Evolutionary conservation across 345 rosid species (phyloP).

Genomic region (Citrus inodora): DNA sequence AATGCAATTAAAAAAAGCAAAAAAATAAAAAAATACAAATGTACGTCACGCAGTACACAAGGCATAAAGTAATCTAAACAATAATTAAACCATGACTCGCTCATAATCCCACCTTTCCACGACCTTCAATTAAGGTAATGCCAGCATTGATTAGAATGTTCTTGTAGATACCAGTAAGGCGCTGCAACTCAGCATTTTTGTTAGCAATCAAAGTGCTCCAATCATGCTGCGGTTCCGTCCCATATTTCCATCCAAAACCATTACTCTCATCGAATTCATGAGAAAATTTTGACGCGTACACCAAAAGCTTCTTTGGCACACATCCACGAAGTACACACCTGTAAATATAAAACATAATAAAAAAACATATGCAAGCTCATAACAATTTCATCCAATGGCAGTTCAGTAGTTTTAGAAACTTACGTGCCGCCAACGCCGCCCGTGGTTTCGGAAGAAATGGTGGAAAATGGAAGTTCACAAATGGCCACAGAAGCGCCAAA

Average conservation of each 20-base stretch:
- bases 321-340: constrained; percentile 98
- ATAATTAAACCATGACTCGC: not conserved
- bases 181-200: constrained; percentile 89
- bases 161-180: constrained; percentile 86
- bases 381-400: not conserved
- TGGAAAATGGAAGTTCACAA: constrained; percentile 91
- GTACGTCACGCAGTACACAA: not conserved
- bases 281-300: constrained; percentile 76
- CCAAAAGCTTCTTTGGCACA: constrained; percentile 93
- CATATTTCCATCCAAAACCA: constrained; percentile 92
- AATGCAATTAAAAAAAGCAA: not conserved
- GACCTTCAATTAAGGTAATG: constrained; percentile 83
- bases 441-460: constrained; percentile 81
- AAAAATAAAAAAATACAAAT: not conserved
- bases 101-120: constrained; percentile 68
- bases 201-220: constrained; percentile 93
- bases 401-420: constrained; percentile 18
- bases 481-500: constrained; percentile 89
- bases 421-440: constrained; percentile 99
- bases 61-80: not conserved
- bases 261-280: constrained; percentile 92
- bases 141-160: constrained; percentile 62
- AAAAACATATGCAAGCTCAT: not conserved
- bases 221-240: constrained; percentile 74
- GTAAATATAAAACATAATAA: constrained; percentile 1